Conservation (phyloP, 2,329 filamentous ascomycete species). For the Aspergillaceae sp. region DNA sequence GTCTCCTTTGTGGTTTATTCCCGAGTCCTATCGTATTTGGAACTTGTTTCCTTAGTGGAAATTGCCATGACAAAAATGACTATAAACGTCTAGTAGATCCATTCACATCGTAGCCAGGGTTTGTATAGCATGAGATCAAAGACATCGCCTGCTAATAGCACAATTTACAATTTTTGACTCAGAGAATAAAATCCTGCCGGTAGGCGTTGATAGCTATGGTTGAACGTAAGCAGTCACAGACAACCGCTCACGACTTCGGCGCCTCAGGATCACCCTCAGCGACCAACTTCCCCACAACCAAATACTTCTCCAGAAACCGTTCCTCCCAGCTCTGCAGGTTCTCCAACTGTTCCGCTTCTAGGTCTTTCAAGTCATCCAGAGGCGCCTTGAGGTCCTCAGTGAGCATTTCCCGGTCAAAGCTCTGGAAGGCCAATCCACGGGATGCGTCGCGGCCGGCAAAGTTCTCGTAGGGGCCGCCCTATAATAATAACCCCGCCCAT, state of each 20-base stretch:
- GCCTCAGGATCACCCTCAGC: slow-evolving; percentile 47
- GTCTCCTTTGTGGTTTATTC: too few relatives aligned
- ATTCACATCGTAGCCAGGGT: too few relatives aligned
- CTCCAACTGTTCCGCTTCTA: slow-evolving; percentile 69
- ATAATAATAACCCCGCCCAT: background rate
- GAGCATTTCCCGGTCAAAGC: slow-evolving; percentile 92
- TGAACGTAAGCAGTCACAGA: too few relatives aligned
- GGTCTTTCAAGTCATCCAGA: slow-evolving; percentile 63
- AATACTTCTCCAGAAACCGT: slow-evolving; percentile 85
- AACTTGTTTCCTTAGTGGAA: too few relatives aligned
- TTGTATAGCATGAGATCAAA: too few relatives aligned
- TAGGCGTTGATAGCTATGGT: background rate
- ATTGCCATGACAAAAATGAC: too few relatives aligned
- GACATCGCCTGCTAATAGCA: too few relatives aligned
- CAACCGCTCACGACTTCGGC: slow-evolving; percentile 13
- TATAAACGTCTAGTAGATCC: too few relatives aligned
- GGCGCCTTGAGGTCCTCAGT: slow-evolving; percentile 82
- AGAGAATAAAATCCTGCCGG: too few relatives aligned
- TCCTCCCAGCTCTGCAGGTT: slow-evolving; percentile 87
- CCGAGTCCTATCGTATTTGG: too few relatives aligned
- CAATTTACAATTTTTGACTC: too few relatives aligned
- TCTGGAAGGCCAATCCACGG: slow-evolving; percentile 77
- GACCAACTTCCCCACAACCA: slow-evolving; percentile 84
- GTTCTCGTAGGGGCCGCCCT: slow-evolving; percentile 85
- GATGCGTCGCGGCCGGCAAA: slow-evolving; percentile 90